These are phyloP conservation scores for Skeletonema potamos DNA, from an alignment of 108 stramenopile species.

Conservation along the genomic window DNA sequence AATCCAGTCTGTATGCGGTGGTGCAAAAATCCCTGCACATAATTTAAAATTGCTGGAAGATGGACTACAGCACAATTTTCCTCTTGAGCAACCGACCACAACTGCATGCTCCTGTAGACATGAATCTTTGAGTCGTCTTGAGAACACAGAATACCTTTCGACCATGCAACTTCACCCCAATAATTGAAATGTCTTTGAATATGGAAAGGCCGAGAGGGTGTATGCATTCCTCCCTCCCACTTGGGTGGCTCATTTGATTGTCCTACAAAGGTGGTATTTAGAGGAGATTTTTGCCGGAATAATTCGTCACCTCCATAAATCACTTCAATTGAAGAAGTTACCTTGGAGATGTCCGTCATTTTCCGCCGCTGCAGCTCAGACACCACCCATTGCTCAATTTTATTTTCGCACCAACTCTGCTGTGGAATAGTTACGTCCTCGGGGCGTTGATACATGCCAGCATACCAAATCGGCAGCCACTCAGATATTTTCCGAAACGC, in stretches of 20 bases:
- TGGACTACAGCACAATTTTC: not conserved
- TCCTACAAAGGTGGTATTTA: not conserved
- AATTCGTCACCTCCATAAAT: not conserved
- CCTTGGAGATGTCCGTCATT: not conserved
- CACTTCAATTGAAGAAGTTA: not conserved
- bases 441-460: not conserved
- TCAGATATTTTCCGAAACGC: not conserved
- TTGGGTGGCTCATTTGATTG: not conserved
- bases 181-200: not conserved
- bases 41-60: not conserved
- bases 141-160: not conserved
- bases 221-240: not conserved
- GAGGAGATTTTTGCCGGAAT: not conserved
- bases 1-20: not conserved
- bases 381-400: not conserved
- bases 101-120: not conserved
- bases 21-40: not conserved
- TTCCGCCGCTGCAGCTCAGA: not conserved
- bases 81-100: not conserved
- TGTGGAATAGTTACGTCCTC: not conserved
- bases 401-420: not conserved
- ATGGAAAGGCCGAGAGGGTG: not conserved
- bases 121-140: not conserved
- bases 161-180: not conserved
- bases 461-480: not conserved